A percentile compares a stretch with the other conserved stretches of the same genome.
These are phyloP conservation scores for Geosmithia putterillii DNA, from an alignment of 2,329 filamentous ascomycete species.

Conservation along the genomic window DNA sequence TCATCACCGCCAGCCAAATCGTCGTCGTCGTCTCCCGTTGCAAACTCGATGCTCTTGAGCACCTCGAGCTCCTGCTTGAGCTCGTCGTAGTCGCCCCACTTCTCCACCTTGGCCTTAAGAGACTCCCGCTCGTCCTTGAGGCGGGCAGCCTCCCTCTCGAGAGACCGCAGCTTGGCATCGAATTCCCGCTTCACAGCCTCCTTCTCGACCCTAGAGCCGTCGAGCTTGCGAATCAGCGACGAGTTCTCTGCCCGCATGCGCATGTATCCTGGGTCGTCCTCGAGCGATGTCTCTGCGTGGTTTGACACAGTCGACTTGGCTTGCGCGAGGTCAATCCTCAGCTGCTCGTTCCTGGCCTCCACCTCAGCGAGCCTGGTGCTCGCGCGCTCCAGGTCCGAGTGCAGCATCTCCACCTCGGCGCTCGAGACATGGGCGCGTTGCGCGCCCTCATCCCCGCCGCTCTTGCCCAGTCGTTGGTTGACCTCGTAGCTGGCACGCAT, in stretches of 20 bases:
- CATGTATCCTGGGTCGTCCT: conserved; percentile 84
- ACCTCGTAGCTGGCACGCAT: conserved; percentile 97
- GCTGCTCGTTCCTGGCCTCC: conserved; percentile 86
- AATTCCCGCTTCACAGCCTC: conserved; percentile 68
- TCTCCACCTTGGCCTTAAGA: conserved; percentile 70
- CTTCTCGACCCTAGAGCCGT: conserved; percentile 70
- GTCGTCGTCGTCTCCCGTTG: conserved; percentile 73
- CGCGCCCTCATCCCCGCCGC: conserved; percentile 48
- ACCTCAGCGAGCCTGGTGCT: conserved; percentile 79
- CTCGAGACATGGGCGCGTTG: conserved; percentile 58
- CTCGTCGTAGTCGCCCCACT: conserved; percentile 90
- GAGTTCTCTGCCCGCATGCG: conserved; percentile 89
- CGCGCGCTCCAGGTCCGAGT: conserved; percentile 81
- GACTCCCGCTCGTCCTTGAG: conserved; percentile 71
- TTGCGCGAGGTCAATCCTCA: conserved; percentile 83
- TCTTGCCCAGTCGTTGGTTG: conserved; percentile 72
- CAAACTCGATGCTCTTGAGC: conserved; percentile 94
- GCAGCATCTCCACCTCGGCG: conserved; percentile 88
- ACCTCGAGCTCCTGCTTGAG: conserved; percentile 94
- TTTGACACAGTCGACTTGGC: conserved; percentile 54
- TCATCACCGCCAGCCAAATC: conserved; percentile 26
- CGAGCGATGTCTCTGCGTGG: conserved; percentile 49
- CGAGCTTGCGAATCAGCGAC: conserved; percentile 77
- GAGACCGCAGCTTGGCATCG: conserved; percentile 61
- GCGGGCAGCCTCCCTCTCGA: conserved; percentile 66